These are phyloP conservation scores for Prunus mira DNA, from an alignment of 306 rosid species.

Conservation along the genomic window DNA sequence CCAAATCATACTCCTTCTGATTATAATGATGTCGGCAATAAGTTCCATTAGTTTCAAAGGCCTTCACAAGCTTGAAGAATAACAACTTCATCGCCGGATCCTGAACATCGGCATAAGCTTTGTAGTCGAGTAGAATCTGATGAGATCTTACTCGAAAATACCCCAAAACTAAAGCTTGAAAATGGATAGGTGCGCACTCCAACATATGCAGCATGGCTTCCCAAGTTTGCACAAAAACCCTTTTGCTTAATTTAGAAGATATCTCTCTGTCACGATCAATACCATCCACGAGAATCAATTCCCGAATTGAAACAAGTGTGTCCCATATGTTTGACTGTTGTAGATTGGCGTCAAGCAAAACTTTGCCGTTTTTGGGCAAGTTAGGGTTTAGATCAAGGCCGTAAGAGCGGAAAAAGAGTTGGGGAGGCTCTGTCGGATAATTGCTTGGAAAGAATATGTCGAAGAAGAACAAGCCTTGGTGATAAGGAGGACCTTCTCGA, in stretches of 20 bases:
- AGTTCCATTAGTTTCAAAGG: constrained; percentile 33
- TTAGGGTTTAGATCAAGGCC: constrained; percentile 3
- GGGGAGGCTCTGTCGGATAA: constrained; percentile 19
- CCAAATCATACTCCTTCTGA: constrained; percentile 6
- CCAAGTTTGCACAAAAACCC: constrained; percentile 12
- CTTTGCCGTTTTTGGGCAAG: not conserved
- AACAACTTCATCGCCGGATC: constrained; percentile 1
- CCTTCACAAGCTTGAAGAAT: constrained; percentile 30
- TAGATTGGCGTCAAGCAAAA: not conserved
- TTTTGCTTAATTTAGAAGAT: not conserved
- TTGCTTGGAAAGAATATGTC: constrained; percentile 29
- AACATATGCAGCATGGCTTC: constrained; percentile 24
- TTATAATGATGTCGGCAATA: constrained; percentile 29
- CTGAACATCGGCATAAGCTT: constrained; percentile 5
- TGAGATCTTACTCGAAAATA: constrained; percentile 26
- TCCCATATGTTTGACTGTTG: not conserved
- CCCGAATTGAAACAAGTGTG: constrained; percentile 11
- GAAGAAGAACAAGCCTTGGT: constrained; percentile 31
- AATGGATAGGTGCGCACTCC: constrained; percentile 11
- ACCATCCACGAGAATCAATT: not conserved
- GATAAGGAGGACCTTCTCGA: constrained; percentile 14
- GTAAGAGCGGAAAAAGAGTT: constrained; percentile 12
- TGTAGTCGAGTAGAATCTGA: constrained; percentile 27
- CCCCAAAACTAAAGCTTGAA: constrained; percentile 26
- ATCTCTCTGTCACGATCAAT: not conserved